These are phyloP conservation scores for Citrus inodora DNA, from an alignment of 345 rosid genomes.

Conservation along the genomic window DNA sequence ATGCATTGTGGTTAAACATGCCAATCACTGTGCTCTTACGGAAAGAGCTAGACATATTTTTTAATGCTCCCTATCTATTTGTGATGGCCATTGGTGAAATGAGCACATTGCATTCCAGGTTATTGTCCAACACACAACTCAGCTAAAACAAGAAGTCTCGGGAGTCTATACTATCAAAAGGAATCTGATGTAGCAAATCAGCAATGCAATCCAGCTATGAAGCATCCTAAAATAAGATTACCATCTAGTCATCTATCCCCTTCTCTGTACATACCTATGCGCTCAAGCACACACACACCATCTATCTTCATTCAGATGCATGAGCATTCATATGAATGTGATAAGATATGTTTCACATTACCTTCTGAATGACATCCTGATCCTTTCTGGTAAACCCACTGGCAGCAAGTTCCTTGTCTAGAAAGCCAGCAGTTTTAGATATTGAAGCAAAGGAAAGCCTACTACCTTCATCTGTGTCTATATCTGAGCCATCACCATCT, in stretches of 20 bases:
- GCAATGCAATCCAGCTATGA: slow-evolving; percentile 1
- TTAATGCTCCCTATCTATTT: not conserved
- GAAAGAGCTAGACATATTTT: not conserved
- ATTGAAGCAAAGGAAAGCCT: slow-evolving; percentile 73
- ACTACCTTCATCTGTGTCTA: slow-evolving; percentile 45
- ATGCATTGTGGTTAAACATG: not conserved
- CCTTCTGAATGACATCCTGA: slow-evolving; percentile 76
- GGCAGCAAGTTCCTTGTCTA: slow-evolving; percentile 91
- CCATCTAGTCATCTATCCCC: not conserved
- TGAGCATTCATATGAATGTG: not conserved
- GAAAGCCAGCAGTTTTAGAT: slow-evolving; percentile 59
- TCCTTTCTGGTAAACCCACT: slow-evolving; percentile 91
- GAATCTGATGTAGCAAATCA: not conserved
- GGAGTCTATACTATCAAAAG: not conserved
- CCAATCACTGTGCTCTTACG: not conserved
- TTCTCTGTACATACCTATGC: too few relatives aligned
- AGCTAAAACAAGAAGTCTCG: not conserved
- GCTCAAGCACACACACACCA: not conserved
- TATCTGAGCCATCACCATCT: slow-evolving; percentile 36
- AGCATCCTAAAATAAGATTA: not conserved
- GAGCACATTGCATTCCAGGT: not conserved
- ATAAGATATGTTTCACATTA: slow-evolving; percentile 31
- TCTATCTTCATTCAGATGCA: not conserved
- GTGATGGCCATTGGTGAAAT: not conserved
- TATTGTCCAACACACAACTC: not conserved